These are phyloP conservation scores for Exserohilum rostratum DNA, from an alignment of 2,329 filamentous ascomycete species.

Conservation along the genomic window DNA sequence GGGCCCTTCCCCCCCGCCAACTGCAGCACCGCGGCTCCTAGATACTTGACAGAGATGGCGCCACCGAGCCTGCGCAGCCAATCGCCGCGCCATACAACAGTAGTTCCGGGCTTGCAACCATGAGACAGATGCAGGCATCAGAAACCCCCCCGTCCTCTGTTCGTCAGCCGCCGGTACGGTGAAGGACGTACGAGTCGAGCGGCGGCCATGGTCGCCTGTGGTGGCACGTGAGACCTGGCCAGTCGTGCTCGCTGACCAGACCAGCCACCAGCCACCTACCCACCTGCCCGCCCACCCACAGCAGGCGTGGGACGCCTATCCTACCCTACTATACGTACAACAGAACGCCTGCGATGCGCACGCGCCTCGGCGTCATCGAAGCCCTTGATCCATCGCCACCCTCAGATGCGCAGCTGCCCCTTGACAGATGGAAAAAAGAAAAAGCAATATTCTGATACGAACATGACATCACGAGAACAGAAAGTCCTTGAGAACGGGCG, in stretches of 20 bases:
- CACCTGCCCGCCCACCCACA: no score
- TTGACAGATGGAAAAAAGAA: no score
- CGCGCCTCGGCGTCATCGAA: neutral
- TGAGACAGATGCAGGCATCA: neutral
- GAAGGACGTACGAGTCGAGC: no score
- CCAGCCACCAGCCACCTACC: no score
- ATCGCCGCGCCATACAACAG: slow-evolving; percentile 17
- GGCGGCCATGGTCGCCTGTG: no score
- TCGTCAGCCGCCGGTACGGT: no score
- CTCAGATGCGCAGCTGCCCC: no score
- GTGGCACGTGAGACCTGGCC: no score
- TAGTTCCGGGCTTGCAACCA: no score
- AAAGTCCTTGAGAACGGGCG: slow-evolving; percentile 90
- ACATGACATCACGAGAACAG: slow-evolving; percentile 63
- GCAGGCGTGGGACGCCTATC: no score
- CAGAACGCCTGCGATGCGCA: neutral
- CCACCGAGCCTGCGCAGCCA: slow-evolving; percentile 24
- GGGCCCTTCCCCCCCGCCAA: slow-evolving; percentile 19
- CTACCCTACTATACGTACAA: neutral
- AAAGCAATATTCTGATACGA: neutral
- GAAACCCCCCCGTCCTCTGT: neutral
- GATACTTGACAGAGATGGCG: slow-evolving; percentile 18
- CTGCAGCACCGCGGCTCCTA: slow-evolving; percentile 24
- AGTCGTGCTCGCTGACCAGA: no score
- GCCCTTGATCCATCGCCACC: no score